A percentile compares a stretch with the other conserved stretches of the same genome.
Evolutionary conservation across 129 eudicot genomes (phyloP).

Genomic region (Helianthus annuus): HanXRQr2.0-SUNRISE NC_035444.2:21685485-21685984

Average conservation of each 20-base stretch:
- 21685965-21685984: too few species aligned
- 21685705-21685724: conserved; percentile 69
- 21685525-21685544: too few species aligned
- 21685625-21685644: conserved; percentile 96
- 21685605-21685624: conserved; percentile 95
- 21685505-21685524: too few species aligned
- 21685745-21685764: not conserved
- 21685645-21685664: conserved; percentile 98
- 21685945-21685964: too few species aligned
- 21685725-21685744: conserved; percentile 21
- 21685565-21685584: not conserved
- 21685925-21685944: too few species aligned
- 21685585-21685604: conserved; percentile 59
- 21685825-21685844: conserved; percentile 25
- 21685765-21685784: conserved; percentile 4
- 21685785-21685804: not conserved
- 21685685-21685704: conserved; percentile 91
- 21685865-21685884: too few species aligned
- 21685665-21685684: conserved; percentile 88
- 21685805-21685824: conserved; percentile 23
- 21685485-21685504: too few species aligned
- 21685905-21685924: too few species aligned
- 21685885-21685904: too few species aligned
- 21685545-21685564: not conserved
- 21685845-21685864: not conserved